phyloP scores from a whole-genome alignment of 2,329 filamentous ascomycete genomes.

The Dothideomycetes sp. region DNA sequence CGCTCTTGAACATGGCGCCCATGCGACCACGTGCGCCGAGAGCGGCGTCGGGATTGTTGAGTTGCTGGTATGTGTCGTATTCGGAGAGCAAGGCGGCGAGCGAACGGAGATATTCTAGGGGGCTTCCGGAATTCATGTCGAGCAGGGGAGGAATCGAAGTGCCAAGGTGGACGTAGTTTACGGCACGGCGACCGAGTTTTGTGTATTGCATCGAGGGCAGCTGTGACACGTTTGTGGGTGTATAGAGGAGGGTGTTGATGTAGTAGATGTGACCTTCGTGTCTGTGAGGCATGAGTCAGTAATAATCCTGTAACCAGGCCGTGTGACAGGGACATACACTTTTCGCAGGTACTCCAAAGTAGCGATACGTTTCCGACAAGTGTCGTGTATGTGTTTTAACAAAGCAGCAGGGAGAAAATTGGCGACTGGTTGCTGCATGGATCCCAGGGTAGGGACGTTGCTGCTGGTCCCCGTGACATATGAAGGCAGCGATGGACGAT shows the following conservation, averaged over 20 bases:
- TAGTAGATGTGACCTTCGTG: slow-evolving; percentile 93
- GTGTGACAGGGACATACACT: slow-evolving; percentile 52
- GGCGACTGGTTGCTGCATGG: too few species aligned
- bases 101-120: slow-evolving; percentile 77
- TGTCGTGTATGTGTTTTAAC: slow-evolving; percentile 67
- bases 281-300: slow-evolving; percentile 40
- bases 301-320: neutral
- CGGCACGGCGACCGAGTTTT: slow-evolving; percentile 80
- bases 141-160: slow-evolving; percentile 83
- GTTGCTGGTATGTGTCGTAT: slow-evolving; percentile 87
- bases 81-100: slow-evolving; percentile 79
- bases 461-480: slow-evolving; percentile 3
- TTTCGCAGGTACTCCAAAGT: slow-evolving; percentile 89
- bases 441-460: slow-evolving; percentile 1
- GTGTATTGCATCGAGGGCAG: slow-evolving; percentile 79
- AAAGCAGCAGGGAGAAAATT: slow-evolving; percentile 43
- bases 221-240: slow-evolving; percentile 66
- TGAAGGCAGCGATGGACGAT: slow-evolving; percentile 1
- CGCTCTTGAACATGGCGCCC: slow-evolving; percentile 43
- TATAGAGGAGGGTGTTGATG: slow-evolving; percentile 96
- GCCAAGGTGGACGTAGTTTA: slow-evolving; percentile 86
- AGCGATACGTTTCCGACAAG: slow-evolving; percentile 84
- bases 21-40: slow-evolving; percentile 70
- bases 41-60: slow-evolving; percentile 59
- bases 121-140: slow-evolving; percentile 71